Evolutionary conservation across 2,329 filamentous ascomycete species (phyloP), one percentile per base, ranked within the genome.

Genomic region (Trichoderma koningiopsis): DNA sequence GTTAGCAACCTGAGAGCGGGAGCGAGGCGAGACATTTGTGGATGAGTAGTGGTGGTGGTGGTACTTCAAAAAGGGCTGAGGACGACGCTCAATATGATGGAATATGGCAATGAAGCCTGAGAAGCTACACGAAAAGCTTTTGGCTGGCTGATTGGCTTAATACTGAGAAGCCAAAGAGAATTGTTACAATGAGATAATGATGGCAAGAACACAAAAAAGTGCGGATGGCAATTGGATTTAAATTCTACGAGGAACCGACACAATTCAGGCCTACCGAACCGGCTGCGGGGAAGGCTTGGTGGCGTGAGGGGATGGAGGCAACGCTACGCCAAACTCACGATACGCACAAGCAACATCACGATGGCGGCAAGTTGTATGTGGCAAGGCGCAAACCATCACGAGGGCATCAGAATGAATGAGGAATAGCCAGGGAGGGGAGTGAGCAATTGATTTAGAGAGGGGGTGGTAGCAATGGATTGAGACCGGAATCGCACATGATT

Each of bases 21-120:
- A 59, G 73, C 62, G 43, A 77, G 68, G 68, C 74, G 72, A 66
- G 74, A 77, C 76, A 78, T 77, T 71, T 58, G 72, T 52, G 52
- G 10, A 53, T 35, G 13, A 6, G 33, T 55, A 47, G 13, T 57
- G 66, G 40, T 43, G 37, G 37, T n/a, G 40, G 40, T 43, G 43
- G 49, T 33, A 55, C 65, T 31, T 14, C 5, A 27, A 29, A 19
- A 61, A 61, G 35, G 55, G 24, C 31, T 37, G 65, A 43, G 29
- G 24, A 43, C 24, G 16, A 57, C 24, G 63, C 40, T 66, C 56
- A 37, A 58, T 58, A n/a, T 47, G 65, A 35, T 53, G 29, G 13
- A 19, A 33, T 62, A 62, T 47, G 56, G 31, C 49, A 59, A 67
- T 67, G 55, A n/a, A 67, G 13, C 29, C 29, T 49, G 35, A 31